Evolutionary conservation across 805 yeast species (phyloP), one percentile per base, ranked within the genome.

Genomic region (Candida taoyuanica): DNA sequence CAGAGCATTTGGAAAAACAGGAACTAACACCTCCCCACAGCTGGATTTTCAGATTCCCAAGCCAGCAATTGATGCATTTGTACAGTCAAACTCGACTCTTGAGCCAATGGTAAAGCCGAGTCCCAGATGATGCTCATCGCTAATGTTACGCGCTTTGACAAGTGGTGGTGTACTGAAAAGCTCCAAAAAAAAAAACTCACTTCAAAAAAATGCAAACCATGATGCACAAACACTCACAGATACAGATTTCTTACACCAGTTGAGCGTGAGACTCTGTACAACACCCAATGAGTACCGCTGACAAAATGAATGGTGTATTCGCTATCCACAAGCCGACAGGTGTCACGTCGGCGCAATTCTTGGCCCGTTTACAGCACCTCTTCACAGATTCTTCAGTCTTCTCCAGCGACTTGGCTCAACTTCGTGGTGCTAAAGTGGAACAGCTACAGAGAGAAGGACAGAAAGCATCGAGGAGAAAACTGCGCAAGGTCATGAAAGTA

Each of bases 271-370:
- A 21, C 25, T 12, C 7, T 21, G 7, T 21, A 12, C 13, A 12
- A 20, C 20, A 28, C 26, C 32, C 5, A 23, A 37, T 37, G 41
- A 20, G 27, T 8, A 18, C 26, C 4, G 17, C 16, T 7, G 6
- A 38, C 7, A 47, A 40, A 8, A 85, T 91, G 96, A 86, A 88
- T 53, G 98, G 98, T 31, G 74, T 93, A 1, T 86, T 91, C 67
- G 98, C 98, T 7, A 75, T 91, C 30, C 81, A 82, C 47, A 91
- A 91, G 58, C 98, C 98, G 0, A 64, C 79, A 13, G 97, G 97
- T 0, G 72, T 85, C 11, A 69, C 94, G 1, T 88, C 97, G 0
- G 75, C 88, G 15, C 75, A 81, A 39, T 78, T 86, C 40, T 70
- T 93, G 37, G 72, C 74, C 31, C 75, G 75, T 34, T 47, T 91